phyloP scores from a whole-genome alignment of 305 asterid species.

The Rubia tinctorum region DNA sequence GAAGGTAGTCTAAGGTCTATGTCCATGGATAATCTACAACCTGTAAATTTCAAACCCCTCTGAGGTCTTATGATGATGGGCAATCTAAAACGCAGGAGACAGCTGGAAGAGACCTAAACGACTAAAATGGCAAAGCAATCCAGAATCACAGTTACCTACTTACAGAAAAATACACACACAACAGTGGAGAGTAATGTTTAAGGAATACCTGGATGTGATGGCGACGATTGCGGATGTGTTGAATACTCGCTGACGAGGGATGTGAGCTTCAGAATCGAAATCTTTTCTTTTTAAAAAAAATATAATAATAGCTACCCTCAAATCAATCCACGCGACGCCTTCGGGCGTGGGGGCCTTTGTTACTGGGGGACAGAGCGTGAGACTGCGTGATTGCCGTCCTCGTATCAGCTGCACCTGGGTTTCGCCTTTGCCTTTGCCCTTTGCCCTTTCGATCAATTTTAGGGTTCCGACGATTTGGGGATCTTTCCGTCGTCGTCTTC shows the following conservation, averaged over 20 bases:
- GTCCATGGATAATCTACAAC: slow-evolving; percentile 55
- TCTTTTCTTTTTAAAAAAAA: no score
- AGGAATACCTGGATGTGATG: neutral
- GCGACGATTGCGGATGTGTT: neutral
- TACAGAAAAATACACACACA: neutral
- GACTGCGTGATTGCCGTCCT: neutral
- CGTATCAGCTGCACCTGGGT: neutral
- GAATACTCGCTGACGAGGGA: slow-evolving; percentile 14
- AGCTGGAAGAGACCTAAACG: no score
- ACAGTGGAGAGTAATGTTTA: neutral
- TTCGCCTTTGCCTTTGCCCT: neutral
- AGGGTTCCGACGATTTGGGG: slow-evolving; percentile 6
- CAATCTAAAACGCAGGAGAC: no score
- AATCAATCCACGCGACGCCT: slow-evolving; percentile 25
- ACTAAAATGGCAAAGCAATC: neutral
- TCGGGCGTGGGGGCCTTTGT: slow-evolving; percentile 17
- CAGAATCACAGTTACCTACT: no score
- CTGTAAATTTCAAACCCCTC: no score
- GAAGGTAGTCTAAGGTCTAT: slow-evolving; percentile 92
- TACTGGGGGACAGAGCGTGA: neutral
- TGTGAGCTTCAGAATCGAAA: neutral
- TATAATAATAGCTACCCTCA: neutral
- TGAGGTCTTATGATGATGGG: no score
- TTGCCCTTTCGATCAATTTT: neutral
- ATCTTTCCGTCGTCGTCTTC: slow-evolving; percentile 17